These are phyloP conservation scores for Populus tremula DNA, from an alignment of 345 rosid genomes.

Conservation along the genomic window DNA sequence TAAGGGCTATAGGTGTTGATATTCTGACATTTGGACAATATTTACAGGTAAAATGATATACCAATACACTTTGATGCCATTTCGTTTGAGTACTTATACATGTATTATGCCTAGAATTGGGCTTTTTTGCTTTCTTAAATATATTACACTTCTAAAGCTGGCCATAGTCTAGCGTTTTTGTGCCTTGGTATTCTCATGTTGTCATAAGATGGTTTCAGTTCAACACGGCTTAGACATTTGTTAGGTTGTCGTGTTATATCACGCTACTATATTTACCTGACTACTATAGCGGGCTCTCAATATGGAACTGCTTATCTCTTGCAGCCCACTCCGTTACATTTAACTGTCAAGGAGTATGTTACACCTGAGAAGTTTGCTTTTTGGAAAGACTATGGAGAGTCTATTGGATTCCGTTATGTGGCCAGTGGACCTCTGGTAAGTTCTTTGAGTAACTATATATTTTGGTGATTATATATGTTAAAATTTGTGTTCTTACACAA, in stretches of 20 bases:
- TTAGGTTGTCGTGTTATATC: neutral
- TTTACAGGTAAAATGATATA: conserved; percentile 64
- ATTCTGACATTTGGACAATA: conserved; percentile 96
- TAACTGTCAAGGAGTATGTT: conserved; percentile 94
- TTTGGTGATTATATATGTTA: neutral
- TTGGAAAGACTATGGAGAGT: conserved; percentile 96
- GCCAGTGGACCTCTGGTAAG: conserved; percentile 98
- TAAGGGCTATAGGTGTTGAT: conserved; percentile 87
- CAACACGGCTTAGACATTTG: neutral
- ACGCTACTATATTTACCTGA: neutral
- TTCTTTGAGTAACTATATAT: neutral
- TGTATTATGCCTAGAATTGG: neutral
- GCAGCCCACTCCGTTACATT: conserved; percentile 95
- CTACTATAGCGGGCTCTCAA: neutral
- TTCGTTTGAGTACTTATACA: neutral
- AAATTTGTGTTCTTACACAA: neutral
- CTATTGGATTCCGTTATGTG: conserved; percentile 89
- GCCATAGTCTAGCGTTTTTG: neutral
- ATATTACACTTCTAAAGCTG: neutral
- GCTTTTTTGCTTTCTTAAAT: neutral
- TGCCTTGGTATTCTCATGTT: neutral
- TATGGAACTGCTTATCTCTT: conserved; percentile 2
- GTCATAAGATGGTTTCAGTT: conserved; percentile 1
- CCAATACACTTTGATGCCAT: neutral
- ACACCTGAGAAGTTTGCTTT: conserved; percentile 86